Evolutionary conservation across 371 early-diverging fungal genomes (phyloP), one percentile per base, ranked within the genome.

Genomic region (Mortierella sp.): DNA sequence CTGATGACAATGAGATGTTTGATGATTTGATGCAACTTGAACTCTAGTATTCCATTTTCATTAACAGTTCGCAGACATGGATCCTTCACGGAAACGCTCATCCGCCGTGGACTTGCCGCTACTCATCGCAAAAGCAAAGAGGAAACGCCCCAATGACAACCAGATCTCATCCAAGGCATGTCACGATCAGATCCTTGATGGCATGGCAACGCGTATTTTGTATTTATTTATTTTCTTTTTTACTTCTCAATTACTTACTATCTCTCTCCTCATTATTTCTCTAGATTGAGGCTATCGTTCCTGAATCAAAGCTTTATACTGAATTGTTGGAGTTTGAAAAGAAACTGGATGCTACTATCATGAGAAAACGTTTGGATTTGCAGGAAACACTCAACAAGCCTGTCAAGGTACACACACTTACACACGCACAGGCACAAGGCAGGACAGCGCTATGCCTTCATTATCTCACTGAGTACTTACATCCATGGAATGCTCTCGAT

Each of bases 251-350:
- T 28, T 28, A 28, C 28, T 28, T 28, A 28, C 28, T 28, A 28
- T 1, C n/a, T 28, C 28, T 2, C 28, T 28, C 45, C 16, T 9
- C 45, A 45, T 45, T 45, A 16, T 13, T n/a, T 19, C 8, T 52
- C 21, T 68, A 94, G 93, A 92, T 98, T 83, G 96, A 96, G 67
- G 85, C 92, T 0, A 93, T 94, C 84, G 93, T 97, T 13, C 98
- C 98, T 9, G 98, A 98, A 86, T 94, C 97, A 21, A 91, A 89
- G 61, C 81, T 96, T 52, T 97, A 96, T 84, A 89, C 88, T 19
- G 92, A 96, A 70, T 89, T 98, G 28, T 89, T 91, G 70, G 93
- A 95, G 33, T 90, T 94, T 72, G 99, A 98, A 85, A 93, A 92
- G 73, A 90, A 89, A 74, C 84, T 98, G 63, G 98, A 98, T 85